These are phyloP conservation scores for Phtheirospermum japonicum DNA, from an alignment of 257 asterid genomes.

Conservation along the genomic window DNA sequence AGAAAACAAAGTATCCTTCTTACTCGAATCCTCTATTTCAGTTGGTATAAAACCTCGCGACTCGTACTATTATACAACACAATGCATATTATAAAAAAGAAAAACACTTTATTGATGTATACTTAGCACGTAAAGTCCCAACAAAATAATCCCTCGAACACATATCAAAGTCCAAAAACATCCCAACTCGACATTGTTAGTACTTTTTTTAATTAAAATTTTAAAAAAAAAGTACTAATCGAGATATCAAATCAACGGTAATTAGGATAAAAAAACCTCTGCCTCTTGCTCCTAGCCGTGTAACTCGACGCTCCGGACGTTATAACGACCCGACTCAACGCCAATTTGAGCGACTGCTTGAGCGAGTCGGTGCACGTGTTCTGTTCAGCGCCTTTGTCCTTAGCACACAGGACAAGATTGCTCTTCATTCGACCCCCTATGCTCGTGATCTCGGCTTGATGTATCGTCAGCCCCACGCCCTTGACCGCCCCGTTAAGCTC, in stretches of 20 bases:
- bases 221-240: not conserved
- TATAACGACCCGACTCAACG: slow-evolving; percentile 48
- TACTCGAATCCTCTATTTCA: too few relatives aligned
- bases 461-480: slow-evolving; percentile 38
- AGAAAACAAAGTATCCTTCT: too few relatives aligned
- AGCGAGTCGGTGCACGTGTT: slow-evolving; percentile 28
- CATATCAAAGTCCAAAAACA: not conserved
- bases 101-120: too few relatives aligned
- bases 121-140: not conserved
- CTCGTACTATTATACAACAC: too few relatives aligned
- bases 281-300: slow-evolving; percentile 70
- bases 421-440: slow-evolving; percentile 70
- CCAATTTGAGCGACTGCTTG: slow-evolving; percentile 47
- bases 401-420: slow-evolving; percentile 40
- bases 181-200: not conserved
- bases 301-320: slow-evolving; percentile 41
- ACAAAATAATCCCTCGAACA: not conserved
- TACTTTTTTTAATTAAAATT: not conserved
- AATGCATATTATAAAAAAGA: too few relatives aligned
- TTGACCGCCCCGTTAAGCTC: slow-evolving; percentile 58
- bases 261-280: slow-evolving; percentile 67
- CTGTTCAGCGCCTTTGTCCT: not conserved
- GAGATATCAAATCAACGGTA: not conserved
- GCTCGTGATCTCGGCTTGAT: slow-evolving; percentile 54
- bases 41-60: too few relatives aligned